Conservation (phyloP, 345 rosid species). For the Erysimum cheiranthoides region DNA sequence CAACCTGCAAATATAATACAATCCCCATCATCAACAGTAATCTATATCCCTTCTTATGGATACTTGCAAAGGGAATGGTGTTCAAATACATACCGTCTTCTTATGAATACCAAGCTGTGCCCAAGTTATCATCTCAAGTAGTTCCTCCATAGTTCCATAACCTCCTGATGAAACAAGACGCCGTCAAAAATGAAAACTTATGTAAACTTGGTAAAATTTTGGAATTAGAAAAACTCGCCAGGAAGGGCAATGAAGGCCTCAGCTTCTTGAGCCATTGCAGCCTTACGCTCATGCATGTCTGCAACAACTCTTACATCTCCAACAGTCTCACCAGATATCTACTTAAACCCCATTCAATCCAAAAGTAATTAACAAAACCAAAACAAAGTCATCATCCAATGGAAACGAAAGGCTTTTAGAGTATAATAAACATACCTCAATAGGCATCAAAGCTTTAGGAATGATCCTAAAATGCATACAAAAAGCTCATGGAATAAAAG, state of each 20-base stretch:
- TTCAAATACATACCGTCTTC: constrained; percentile 77
- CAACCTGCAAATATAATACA: constrained; percentile 59
- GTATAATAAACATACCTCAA: constrained; percentile 58
- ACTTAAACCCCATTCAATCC: background rate
- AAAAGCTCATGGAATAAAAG: background rate
- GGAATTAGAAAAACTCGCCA: constrained; percentile 48
- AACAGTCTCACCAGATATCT: constrained; percentile 88
- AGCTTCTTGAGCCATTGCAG: constrained; percentile 92
- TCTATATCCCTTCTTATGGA: background rate
- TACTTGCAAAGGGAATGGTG: background rate
- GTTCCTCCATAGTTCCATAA: constrained; percentile 97
- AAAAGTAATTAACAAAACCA: background rate
- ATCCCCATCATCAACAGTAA: constrained; percentile 1
- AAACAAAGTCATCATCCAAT: background rate
- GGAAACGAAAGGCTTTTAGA: background rate
- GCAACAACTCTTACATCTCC: constrained; percentile 81
- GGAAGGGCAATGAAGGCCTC: constrained; percentile 97
- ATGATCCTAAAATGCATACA: constrained; percentile 55
- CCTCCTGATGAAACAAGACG: constrained; percentile 62
- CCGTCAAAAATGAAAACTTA: background rate
- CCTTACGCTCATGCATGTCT: constrained; percentile 96
- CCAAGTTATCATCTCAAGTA: constrained; percentile 96
- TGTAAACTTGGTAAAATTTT: background rate
- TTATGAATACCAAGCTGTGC: constrained; percentile 94
- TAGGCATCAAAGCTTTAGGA: constrained; percentile 81